Evolutionary conservation across 257 asterid species (phyloP), one percentile per base, ranked within the genome.

Genomic region (Ophiorrhiza pumila): DNA sequence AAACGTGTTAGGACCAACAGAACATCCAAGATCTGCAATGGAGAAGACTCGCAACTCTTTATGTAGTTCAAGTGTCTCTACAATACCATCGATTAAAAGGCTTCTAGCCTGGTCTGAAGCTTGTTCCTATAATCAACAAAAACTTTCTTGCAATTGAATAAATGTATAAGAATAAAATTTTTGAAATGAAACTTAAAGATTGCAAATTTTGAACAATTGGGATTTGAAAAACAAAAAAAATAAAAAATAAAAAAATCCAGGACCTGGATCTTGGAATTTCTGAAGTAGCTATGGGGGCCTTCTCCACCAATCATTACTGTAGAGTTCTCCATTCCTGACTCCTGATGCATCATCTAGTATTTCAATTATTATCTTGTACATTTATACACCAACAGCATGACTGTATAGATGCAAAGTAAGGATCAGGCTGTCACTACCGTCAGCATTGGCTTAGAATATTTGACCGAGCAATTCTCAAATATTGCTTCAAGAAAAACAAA

Each of bases 21-120:
- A 85, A 71, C 90, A 83, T 47, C 93, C 93, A 22, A 82, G 81
- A 55, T 85, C 93, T 27, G 85, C 90, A 58, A 85, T 79, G 49
- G 71, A 10, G 42, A 73, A 47, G 42, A 62, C 39, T 3, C 31
- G 15, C 12, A 13, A 46, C 47, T 46, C 71, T 3, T n/a, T 49
- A 22, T 14, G n/a, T 11, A 62, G 41, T 60, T 73, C 71, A 4
- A 61, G 71, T 7, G 7, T 8, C 56, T 73, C 77, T 29, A 32
- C 52, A 23, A 61, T 62, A 5, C 71, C 20, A 23, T 37, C 1
- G 31, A 55, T 8, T 2, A 72, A 18, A 14, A 61, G 35, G 6
- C 32, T 29, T 71, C 32, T 73, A 5, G 71, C 39, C 61, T 47
- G 37, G 1, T 73, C 69, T 47, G 23, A 25, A 2, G 52, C 53